Evolutionary conservation across 2,329 filamentous ascomycete genomes (phyloP), one percentile per base, ranked within the genome.

Genomic region (Scytalidium sp.): DNA sequence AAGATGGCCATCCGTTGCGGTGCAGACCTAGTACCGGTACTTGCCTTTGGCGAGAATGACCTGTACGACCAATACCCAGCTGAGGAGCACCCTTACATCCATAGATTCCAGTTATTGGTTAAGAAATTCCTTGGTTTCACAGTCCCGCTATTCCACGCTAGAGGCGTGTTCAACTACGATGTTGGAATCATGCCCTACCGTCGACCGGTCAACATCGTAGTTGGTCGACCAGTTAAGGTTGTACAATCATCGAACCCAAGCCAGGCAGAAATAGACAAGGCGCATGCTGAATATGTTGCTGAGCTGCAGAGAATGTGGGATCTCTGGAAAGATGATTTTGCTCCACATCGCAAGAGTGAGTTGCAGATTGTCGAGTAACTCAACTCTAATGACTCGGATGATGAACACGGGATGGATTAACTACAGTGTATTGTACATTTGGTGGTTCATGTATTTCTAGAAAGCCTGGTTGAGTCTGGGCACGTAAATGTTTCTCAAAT

Each of bases 121-220:
- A 93, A 97, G 70, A 88, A 87, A 59, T 75, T 87, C 5, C 84
- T 95, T 75, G 95, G 95, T 46, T 99, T 97, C 62, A 97, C 94
- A 0, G 78, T 97, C 10, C 92, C 94, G 1, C 79, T 96, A 22
- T 87, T 97, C 61, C 91, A 96, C 67, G 93, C 92, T 2, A 75
- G 92, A 21, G 93, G 93, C 11, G 85, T 97, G 39, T 96, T 97
- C 72, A 99, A 99, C 69, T 97, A 99, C 65, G 94, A 99, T 67
- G 90, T 97, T 13, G 94, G 94, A 3, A 74, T 97, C 61, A 91
- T 97, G 89, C 94, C 94, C 0, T 97, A 97, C 67, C 84, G 94
- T 11, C 78, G 85, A 45, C 86, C 90, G 10, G 75, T 99, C 51
- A 94, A 97, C 64, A 83, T 97, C 43, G 92, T 99, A 11, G 88